Percentiles rank a stretch among this genome's conserved stretches.
phyloP scores from a whole-genome alignment of 768 basidiomycete genomes.

The Mycena rebaudengoi region DNA sequence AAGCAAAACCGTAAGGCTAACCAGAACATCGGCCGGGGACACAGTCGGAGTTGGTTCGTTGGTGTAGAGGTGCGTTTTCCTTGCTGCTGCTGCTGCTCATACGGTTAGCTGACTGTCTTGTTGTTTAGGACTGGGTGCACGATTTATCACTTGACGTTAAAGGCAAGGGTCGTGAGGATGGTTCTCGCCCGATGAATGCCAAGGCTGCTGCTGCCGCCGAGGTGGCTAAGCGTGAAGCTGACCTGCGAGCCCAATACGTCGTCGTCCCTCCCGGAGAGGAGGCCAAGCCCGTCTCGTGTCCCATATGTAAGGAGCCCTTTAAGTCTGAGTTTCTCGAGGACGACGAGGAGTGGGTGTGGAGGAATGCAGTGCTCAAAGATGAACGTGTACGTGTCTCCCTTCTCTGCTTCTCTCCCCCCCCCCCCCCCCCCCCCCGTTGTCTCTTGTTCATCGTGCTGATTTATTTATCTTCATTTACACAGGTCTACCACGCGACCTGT shows the following conservation, averaged over 20 bases:
- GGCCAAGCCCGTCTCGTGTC: constrained; percentile 85
- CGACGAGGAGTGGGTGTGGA: constrained; percentile 99
- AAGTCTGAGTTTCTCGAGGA: constrained; percentile 94
- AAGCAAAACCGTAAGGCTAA: constrained; percentile 87
- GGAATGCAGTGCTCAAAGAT: constrained; percentile 86
- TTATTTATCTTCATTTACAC: background rate
- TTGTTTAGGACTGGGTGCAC: constrained; percentile 84
- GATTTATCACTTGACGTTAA: constrained; percentile 68
- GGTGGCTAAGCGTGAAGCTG: constrained; percentile 76
- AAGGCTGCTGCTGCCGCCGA: constrained; percentile 71
- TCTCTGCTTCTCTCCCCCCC: background rate
- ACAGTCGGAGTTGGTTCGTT: constrained; percentile 91
- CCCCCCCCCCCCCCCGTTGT: constrained; percentile 1
- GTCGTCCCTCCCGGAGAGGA: constrained; percentile 92
- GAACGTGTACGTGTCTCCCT: constrained; percentile 68
- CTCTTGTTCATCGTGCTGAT: constrained; percentile 6
- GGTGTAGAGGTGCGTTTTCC: constrained; percentile 71
- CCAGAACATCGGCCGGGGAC: constrained; percentile 82
- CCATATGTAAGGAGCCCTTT: constrained; percentile 94
- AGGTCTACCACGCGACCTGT: constrained; percentile 97
- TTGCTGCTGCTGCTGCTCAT: background rate
- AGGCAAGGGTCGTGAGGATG: constrained; percentile 73
- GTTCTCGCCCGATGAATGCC: constrained; percentile 56
- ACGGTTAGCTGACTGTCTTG: constrained; percentile 21
- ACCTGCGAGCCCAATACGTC: constrained; percentile 80